Conservation (phyloP, 2,329 filamentous ascomycete genomes). For the Monilinia aucupariae region DNA sequence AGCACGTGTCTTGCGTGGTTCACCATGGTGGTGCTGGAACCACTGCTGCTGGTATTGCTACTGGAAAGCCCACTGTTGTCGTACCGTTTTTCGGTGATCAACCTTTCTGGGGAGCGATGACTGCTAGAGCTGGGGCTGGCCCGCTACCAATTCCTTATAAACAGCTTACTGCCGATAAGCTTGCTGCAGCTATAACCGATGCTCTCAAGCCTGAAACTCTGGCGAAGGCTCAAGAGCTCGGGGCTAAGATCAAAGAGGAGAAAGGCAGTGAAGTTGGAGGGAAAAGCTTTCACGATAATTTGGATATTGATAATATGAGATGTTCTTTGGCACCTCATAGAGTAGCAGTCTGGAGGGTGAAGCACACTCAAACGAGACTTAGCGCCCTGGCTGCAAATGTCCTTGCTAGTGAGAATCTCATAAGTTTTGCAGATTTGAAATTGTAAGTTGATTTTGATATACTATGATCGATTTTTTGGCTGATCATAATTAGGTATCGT, state of each 20-base stretch:
- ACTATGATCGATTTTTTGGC: neutral
- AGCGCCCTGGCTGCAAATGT: constrained; percentile 69
- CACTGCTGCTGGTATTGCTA: constrained; percentile 77
- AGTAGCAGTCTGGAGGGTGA: constrained; percentile 70
- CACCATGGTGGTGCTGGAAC: constrained; percentile 87
- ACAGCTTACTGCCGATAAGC: constrained; percentile 57
- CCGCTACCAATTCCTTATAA: constrained; percentile 66
- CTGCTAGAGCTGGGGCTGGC: constrained; percentile 65
- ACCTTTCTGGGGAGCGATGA: constrained; percentile 77
- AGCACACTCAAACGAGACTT: constrained; percentile 59
- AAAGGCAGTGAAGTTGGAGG: constrained; percentile 57
- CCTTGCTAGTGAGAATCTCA: constrained; percentile 56
- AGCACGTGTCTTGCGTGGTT: constrained; percentile 73
- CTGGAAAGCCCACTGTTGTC: constrained; percentile 73
- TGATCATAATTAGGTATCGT: constrained; percentile 40
- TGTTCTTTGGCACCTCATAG: constrained; percentile 64
- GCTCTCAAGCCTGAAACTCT: constrained; percentile 56
- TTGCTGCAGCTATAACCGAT: constrained; percentile 58
- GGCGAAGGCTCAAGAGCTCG: constrained; percentile 45
- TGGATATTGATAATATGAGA: constrained; percentile 60
- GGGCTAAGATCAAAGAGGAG: constrained; percentile 61
- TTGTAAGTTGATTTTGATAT: constrained; percentile 47
- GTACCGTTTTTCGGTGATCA: constrained; percentile 86
- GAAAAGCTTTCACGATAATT: constrained; percentile 64
- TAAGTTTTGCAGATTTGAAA: constrained; percentile 68